phyloP scores from a whole-genome alignment of 371 early-diverging fungal genomes.

The Circinella umbellata region DNA sequence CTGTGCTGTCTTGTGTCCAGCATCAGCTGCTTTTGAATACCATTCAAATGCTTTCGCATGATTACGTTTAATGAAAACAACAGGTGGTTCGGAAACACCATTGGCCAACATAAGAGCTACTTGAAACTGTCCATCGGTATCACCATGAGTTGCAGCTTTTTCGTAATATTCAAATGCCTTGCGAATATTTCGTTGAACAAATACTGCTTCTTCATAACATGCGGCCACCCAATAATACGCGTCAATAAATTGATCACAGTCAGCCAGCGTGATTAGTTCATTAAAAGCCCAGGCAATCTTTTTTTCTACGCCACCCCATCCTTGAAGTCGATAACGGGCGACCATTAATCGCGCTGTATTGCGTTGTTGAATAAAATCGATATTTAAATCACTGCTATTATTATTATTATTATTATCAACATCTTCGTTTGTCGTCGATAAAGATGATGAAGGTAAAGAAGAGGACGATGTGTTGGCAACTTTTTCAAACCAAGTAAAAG shows the following conservation, averaged over 20 bases:
- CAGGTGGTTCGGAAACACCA: conserved; percentile 8
- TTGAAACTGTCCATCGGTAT: conserved; percentile 33
- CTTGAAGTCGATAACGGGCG: conserved; percentile 40
- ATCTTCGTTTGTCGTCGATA: neutral
- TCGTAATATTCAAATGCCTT: conserved; percentile 25
- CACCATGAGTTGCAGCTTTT: conserved; percentile 12
- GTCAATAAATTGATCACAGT: conserved; percentile 19
- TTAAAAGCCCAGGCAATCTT: conserved; percentile 29
- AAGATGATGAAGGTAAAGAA: too few relatives aligned
- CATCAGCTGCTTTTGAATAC: conserved; percentile 35
- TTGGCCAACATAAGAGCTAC: conserved; percentile 9
- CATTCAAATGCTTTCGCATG: conserved; percentile 26
- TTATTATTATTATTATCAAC: neutral
- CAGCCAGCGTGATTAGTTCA: conserved; percentile 32
- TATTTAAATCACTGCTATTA: conserved; percentile 7
- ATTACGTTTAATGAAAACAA: conserved; percentile 4
- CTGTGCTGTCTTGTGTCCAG: conserved; percentile 38
- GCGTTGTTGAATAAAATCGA: conserved; percentile 14
- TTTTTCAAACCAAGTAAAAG: conserved; percentile 14
- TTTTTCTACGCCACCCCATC: conserved; percentile 20
- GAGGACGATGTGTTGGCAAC: neutral
- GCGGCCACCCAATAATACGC: conserved; percentile 45
- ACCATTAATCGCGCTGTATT: conserved; percentile 37
- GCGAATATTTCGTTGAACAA: conserved; percentile 27
- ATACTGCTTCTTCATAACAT: conserved; percentile 39